Base-by-base conservation (phyloP, 148 eudicot species). In the Camellia japonica region DNA sequence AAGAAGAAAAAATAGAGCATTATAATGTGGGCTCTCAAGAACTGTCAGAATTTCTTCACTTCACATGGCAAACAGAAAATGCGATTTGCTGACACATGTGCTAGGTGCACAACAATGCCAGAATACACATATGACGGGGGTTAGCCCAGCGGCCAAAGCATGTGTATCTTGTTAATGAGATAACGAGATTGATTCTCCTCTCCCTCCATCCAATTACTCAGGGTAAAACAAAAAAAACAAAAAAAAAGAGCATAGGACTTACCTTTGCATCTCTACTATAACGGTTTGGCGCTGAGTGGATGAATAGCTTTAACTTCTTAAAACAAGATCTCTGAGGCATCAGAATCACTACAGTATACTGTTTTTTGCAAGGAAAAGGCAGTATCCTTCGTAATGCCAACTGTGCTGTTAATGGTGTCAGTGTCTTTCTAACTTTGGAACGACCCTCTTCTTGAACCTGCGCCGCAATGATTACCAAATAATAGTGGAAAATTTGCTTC, bases 291-390 rank as follows among this genome's bases (percentile, higher is more conserved):
- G 80, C 77, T 38, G 83, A 85, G 82, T 67, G 70, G 58, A 87
- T 74, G 76, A 78, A 82, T 41, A 92, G 86, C 78, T 78, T 88
- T 0, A 94, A 65, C 55, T 78, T 69, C 82, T 83, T 81, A 68
- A 74, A 83, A 38, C 83, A 82, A 82, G 91, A 78, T 68, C 82
- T 82, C 81, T 85, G 92, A 23, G 98, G 97, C 93, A 90, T 89
- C 78, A 92, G 77, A 82, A 94, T 94, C 42, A 94, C 98, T 55
- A 88, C 91, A 6, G 97, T 89, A 74, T 94, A 91, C 87, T 91
- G 94, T 81, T 86, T 82, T 83, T 83, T 91, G 91, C 98, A 94
- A 84, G 98, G 98, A 61, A 83, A 94, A 47, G 98, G 98, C 59
- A 94, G 78, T 41, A 91, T 83, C 78, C 94, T 87, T 86, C 86